Base-by-base conservation (phyloP, 805 yeast genomes). In the Lipomyces sp. region DNA sequence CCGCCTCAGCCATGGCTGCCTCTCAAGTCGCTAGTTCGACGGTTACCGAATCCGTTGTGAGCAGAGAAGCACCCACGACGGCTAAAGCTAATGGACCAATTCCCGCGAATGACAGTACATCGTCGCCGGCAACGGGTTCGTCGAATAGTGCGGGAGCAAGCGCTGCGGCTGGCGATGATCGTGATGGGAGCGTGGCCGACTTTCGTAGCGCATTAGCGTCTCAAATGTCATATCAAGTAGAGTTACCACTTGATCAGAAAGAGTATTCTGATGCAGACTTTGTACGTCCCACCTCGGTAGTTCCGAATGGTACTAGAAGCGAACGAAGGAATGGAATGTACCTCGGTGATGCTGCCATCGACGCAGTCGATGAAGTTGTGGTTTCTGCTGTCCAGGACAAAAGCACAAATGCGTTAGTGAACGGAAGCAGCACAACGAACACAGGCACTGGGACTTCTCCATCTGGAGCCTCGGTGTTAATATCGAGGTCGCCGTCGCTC, bases 181-280 rank as follows among this genome's bases (percentile, higher is more conserved):
- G 11, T 18, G 42, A 35, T 33, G 37, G 15, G n/a, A 58, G 33
- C 30, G 42, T 53, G 34, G 60, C 55, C 13, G 54, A 56, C n/a
- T 18, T 42, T 18, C 64, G 42, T 18, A 60, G 56, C 24, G 50
- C 60, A 24, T 35, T 61, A 15, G 60, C 48, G 8, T 57, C 58
- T 8, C n/a, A 35, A 42, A 45, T 34, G 35, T 35, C 57, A 4
- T 15, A 54, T 34, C 39, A 29, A 30, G 24, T 51, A 24, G 54
- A 15, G 33, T n/a, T 51, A 33, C 54, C 30, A 29, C 37, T 33
- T 13, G 37, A 34, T 13, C 53, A 50, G 35, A 33, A 29, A 4
- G 60, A 45, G 29, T 57, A 57, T 18, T 57, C 45, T 34, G 60
- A 57, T 34, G 37, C 53, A 4, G 29, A 24, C 24, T 39, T 57